Base-by-base conservation (phyloP, 108 stramenopile genomes). In the Bacterosira constricta region DNA sequence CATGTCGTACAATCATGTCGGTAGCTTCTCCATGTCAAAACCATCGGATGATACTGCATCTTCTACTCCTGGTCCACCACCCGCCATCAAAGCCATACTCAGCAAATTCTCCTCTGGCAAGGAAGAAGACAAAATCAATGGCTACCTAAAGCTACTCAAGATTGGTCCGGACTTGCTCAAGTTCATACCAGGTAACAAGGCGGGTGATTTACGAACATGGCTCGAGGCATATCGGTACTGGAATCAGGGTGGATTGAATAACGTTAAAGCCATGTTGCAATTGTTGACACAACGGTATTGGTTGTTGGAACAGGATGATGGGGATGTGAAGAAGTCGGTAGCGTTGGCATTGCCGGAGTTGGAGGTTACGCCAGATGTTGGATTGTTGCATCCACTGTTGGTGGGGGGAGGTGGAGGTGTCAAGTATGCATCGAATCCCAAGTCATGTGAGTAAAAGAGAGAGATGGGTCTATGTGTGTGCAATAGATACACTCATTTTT, bases 171-270 rank as follows among this genome's bases (percentile, higher is more conserved):
- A 79, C 53, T 58, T 95, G 21, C 69, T 95, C 11, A 88, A 90
- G 57, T 91, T 76, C 65, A 82, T 95, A 8, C 94, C 94, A n/a
- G 92, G 92, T 10, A 87, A 91, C 46, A 95, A 91, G 77, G 92
- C 90, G 8, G 45, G 69, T 21, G 94, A 95, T 76, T 57, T 95
- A 25, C 74, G 90, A 21, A 82, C 80, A 23, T 95, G 94, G 94
- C 80, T 95, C 7, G 86, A 91, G 75, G 82, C 89, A 18, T 95
- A 95, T 64, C 71, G 87, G 31, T 95, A 88, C 74, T 95, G 94
- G 94, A 91, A 91, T 83, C 86, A 88, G 59, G 87, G 90, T 32
- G 90, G 90, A 41, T 32, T 46, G 59, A 73, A 57, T 6, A 91
- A 91, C 76, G 87, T 86, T 15, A 58, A 69, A 27, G 63, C 79